Evolutionary conservation across 352 stramenopile species (phyloP), one percentile per base, ranked within the genome.

Genomic region (Pythium rhizo-oryzae): DNA sequence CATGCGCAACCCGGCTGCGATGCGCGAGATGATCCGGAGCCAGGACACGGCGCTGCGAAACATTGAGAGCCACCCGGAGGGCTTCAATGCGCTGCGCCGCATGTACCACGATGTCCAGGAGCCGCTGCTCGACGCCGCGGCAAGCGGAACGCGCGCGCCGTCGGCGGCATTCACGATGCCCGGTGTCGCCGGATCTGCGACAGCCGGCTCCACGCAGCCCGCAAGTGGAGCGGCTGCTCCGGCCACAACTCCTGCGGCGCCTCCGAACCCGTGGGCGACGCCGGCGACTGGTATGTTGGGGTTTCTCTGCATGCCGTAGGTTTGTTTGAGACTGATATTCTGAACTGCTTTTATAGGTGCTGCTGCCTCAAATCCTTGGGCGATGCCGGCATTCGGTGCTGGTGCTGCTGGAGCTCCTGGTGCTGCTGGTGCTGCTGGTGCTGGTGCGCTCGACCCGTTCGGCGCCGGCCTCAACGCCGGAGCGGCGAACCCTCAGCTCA

Each of bases 41-140:
- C 97, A 99, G 73, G 97, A 99, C 81, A 96, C 98, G 52, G 97
- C 97, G 19, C 86, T 99, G 80, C 89, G 87, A 50, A 97, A 99
- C 75, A 96, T 99, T 63, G 96, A 99, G 78, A 99, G 97, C 69
- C 94, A 99, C 54, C 97, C 97, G 0, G 97, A 98, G 47, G 97
- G 97, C 37, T 99, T 99, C 74, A 98, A 97, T 72, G 97, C 97
- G 1, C 76, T 99, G n/a, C 87, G 91, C 23, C 85, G 92, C 49
- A 97, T 98, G 89, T 98, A 97, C 70, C 85, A 94, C 37, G 91
- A 97, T 53, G 95, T 98, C 15, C 96, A 99, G 69, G 97, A 99
- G 70, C 96, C 97, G 4, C 89, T 99, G 53, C 93, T 99, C 82
- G 94, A 99, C 47, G 96, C 95, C 33, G 81, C 88, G 9, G 66